Conservation (phyloP, 371 early-diverging fungal species). For the Rhizomucor miehei region DNA sequence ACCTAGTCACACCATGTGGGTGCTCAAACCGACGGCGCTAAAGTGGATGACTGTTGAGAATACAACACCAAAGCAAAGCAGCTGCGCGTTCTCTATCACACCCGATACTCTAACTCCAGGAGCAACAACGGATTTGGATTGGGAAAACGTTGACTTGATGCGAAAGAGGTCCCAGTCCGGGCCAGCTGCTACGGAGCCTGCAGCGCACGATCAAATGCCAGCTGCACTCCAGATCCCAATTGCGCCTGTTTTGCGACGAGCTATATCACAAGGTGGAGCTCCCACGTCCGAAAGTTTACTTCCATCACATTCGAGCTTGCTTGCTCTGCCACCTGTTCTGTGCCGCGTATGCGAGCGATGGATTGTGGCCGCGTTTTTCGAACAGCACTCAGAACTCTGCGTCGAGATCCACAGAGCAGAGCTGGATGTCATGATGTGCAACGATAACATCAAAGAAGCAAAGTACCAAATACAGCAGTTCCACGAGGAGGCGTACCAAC, state of each 20-base stretch:
- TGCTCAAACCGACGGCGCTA: slow-evolving; percentile 56
- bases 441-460: slow-evolving; percentile 69
- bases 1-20: slow-evolving; percentile 86
- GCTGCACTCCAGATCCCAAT: not conserved
- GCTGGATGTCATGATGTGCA: slow-evolving; percentile 69
- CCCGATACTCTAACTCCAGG: slow-evolving; percentile 1
- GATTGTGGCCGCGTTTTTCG: slow-evolving; percentile 75
- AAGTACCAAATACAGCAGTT: slow-evolving; percentile 47
- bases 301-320: slow-evolving; percentile 17
- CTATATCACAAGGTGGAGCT: slow-evolving; percentile 24
- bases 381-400: slow-evolving; percentile 74
- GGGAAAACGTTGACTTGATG: slow-evolving; percentile 6
- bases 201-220: not conserved
- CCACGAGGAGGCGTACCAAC: slow-evolving; percentile 25
- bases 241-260: slow-evolving; percentile 19
- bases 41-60: slow-evolving; percentile 2
- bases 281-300: slow-evolving; percentile 11
- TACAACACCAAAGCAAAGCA: slow-evolving; percentile 2
- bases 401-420: slow-evolving; percentile 77
- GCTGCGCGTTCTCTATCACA: not conserved
- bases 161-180: slow-evolving; percentile 27
- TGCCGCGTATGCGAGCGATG: slow-evolving; percentile 83
- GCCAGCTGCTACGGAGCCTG: slow-evolving; percentile 8
- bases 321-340: slow-evolving; percentile 48
- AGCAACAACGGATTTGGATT: not conserved